phyloP scores from a whole-genome alignment of 805 yeast genomes.

The Saccharomycopsis babjevae region DNA sequence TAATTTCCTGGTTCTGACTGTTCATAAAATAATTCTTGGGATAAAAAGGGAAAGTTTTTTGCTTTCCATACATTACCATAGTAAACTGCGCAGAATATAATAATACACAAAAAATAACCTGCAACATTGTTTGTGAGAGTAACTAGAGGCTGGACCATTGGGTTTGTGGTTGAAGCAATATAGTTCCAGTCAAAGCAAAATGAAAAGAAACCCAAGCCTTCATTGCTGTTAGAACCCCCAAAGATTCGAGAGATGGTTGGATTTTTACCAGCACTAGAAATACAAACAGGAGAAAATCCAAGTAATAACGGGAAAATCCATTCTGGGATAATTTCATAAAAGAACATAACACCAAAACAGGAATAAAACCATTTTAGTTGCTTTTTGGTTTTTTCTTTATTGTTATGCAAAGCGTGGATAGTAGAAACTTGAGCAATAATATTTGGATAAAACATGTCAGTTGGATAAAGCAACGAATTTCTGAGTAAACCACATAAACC shows the following conservation, averaged over 20 bases:
- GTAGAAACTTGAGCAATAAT: constrained; percentile 49
- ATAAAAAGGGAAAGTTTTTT: constrained; percentile 25
- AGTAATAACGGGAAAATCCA: constrained; percentile 36
- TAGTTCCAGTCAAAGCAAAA: neutral
- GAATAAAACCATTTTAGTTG: constrained; percentile 25
- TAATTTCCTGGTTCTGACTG: constrained; percentile 9
- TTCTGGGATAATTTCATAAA: constrained; percentile 51
- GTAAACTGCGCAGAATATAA: constrained; percentile 21
- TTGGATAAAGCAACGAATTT: constrained; percentile 48
- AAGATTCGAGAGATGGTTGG: constrained; percentile 24
- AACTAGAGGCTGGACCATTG: neutral
- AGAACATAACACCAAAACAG: constrained; percentile 32
- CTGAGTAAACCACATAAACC: constrained; percentile 56
- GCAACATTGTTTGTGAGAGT: neutral
- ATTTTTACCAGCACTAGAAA: constrained; percentile 24
- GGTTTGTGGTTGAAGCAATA: neutral
- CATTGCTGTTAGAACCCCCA: constrained; percentile 28
- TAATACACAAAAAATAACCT: neutral
- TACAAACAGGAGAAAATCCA: constrained; percentile 25
- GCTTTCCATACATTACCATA: constrained; percentile 28
- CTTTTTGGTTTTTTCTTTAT: constrained; percentile 20
- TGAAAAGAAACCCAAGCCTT: constrained; percentile 23
- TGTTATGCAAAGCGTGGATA: constrained; percentile 39
- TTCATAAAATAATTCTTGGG: constrained; percentile 24
- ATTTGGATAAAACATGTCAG: constrained; percentile 55